Evolutionary conservation across 148 eudicot species (phyloP).

Genomic region (Salicornia ramosissima): DNA sequence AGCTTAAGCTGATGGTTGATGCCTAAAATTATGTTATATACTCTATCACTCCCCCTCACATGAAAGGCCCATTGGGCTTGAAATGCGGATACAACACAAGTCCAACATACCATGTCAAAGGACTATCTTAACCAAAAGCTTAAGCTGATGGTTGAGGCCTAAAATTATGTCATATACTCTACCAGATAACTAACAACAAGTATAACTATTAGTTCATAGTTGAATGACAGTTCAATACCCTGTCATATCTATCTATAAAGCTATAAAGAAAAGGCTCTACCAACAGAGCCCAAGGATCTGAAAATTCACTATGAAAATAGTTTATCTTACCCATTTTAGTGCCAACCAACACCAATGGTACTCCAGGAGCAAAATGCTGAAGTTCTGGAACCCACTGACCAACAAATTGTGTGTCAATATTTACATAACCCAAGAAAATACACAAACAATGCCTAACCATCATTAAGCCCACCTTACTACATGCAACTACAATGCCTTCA

Average conservation of each 20-base stretch:
- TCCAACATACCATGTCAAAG: too few species aligned
- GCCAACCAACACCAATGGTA: slow-evolving; percentile 86
- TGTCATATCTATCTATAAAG: slow-evolving; percentile 3
- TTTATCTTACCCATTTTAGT: slow-evolving; percentile 82
- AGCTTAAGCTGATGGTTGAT: too few species aligned
- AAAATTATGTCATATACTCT: too few species aligned
- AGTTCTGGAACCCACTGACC: slow-evolving; percentile 99
- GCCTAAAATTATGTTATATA: too few species aligned
- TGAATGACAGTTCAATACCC: background rate
- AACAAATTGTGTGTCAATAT: slow-evolving; percentile 32
- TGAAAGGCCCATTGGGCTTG: too few species aligned
- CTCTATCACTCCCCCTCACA: too few species aligned
- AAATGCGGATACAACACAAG: too few species aligned
- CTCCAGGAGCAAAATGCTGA: slow-evolving; percentile 97
- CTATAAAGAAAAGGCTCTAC: slow-evolving; percentile 2
- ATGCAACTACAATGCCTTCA: slow-evolving; percentile 8
- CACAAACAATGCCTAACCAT: slow-evolving; percentile 4
- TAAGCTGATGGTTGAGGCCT: too few species aligned
- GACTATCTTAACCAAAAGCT: too few species aligned
- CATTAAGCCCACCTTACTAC: background rate
- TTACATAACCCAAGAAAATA: background rate
- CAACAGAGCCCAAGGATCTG: background rate
- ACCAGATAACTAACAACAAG: too few species aligned
- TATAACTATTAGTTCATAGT: background rate
- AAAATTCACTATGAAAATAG: background rate